These are phyloP conservation scores for Aspergillus coremiiformis DNA, from an alignment of 495 filamentous ascomycete species.

Conservation along the genomic window DNA sequence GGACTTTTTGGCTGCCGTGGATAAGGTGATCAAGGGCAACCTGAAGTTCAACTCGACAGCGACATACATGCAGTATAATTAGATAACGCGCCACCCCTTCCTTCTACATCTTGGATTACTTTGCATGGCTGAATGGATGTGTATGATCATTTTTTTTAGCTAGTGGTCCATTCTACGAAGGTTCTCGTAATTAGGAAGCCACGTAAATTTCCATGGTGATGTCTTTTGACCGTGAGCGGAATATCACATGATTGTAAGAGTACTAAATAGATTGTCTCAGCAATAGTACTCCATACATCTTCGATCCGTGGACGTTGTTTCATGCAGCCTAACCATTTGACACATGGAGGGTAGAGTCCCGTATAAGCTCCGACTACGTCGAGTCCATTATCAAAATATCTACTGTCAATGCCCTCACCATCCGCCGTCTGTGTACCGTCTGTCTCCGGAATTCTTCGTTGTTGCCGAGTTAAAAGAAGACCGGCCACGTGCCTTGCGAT, in stretches of 20 bases:
- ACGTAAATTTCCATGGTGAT: too few species aligned
- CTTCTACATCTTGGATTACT: constrained; percentile 9
- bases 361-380: not conserved
- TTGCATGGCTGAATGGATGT: constrained; percentile 19
- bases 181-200: not conserved
- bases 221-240: constrained; percentile 1
- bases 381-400: not conserved
- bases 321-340: not conserved
- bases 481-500: constrained; percentile 25
- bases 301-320: not conserved
- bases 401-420: not conserved
- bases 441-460: constrained; percentile 15
- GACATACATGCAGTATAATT: constrained; percentile 99
- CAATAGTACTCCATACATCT: too few species aligned
- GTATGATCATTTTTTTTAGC: constrained; percentile 20
- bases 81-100: constrained; percentile 26
- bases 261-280: constrained; percentile 4
- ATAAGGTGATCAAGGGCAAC: constrained; percentile 99
- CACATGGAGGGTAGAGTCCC: not conserved
- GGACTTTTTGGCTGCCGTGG: constrained; percentile 94
- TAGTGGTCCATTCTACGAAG: constrained; percentile 14
- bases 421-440: not conserved
- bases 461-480: constrained; percentile 22
- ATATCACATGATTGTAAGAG: constrained; percentile 11
- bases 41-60: constrained; percentile 99